Percentiles rank a stretch among this genome's conserved stretches.
These are phyloP conservation scores for Euclidium syriacum DNA, from an alignment of 345 rosid species.

Conservation along the genomic window DNA sequence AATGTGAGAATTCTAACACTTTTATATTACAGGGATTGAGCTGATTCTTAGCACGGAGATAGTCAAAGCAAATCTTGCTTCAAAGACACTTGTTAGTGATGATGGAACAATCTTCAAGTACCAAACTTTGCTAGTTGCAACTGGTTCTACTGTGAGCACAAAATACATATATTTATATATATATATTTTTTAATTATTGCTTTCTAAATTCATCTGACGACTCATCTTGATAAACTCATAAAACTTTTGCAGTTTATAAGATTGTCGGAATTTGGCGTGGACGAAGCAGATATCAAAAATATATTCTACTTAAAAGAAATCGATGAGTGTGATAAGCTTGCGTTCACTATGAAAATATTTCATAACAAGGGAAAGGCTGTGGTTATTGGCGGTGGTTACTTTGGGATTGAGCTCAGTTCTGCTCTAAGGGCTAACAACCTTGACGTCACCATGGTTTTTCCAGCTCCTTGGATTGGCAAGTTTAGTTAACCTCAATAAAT, in stretches of 20 bases:
- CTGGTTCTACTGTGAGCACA: conserved; percentile 42
- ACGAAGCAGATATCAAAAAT: neutral
- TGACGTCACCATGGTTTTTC: conserved; percentile 58
- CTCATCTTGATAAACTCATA: no score
- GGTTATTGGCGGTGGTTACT: conserved; percentile 76
- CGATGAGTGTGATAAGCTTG: neutral
- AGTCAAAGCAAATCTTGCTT: conserved; percentile 57
- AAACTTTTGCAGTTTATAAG: conserved; percentile 32
- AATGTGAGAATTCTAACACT: neutral
- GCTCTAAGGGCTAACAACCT: conserved; percentile 50
- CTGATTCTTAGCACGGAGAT: conserved; percentile 65
- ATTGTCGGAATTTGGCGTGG: neutral
- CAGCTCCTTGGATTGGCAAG: conserved; percentile 1
- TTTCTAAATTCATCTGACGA: neutral
- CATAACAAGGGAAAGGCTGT: conserved; percentile 67
- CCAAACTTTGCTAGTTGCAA: conserved; percentile 54
- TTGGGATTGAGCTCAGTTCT: no score
- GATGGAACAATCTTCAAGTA: conserved; percentile 50
- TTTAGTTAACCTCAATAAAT: neutral
- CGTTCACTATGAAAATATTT: conserved; percentile 4
- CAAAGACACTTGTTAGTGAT: conserved; percentile 47
- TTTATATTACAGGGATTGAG: conserved; percentile 44
- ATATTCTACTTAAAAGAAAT: neutral
- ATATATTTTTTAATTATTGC: no score
- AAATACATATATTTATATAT: neutral